Conservation (phyloP, 805 yeast species). For the Candida alai region DNA sequence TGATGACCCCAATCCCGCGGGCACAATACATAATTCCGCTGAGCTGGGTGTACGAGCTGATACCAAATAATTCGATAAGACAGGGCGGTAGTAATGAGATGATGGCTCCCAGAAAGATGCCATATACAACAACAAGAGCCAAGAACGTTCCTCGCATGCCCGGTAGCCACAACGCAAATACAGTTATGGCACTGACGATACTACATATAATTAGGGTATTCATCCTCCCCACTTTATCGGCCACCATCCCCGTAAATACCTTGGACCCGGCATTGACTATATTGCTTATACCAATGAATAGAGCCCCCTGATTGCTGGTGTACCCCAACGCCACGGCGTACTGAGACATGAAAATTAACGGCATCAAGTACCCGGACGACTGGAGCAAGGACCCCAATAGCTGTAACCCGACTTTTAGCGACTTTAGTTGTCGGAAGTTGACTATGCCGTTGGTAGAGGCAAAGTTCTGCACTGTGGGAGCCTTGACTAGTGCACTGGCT, state of each 20-base stretch:
- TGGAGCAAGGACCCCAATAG: slow-evolving; percentile 23
- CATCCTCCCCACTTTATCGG: slow-evolving; percentile 16
- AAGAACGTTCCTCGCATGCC: slow-evolving; percentile 20
- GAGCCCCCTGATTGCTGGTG: slow-evolving; percentile 25
- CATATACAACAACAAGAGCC: slow-evolving; percentile 29
- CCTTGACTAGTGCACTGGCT: slow-evolving; percentile 14
- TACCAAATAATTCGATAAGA: slow-evolving; percentile 29
- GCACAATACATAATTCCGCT: slow-evolving; percentile 30
- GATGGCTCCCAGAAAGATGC: slow-evolving; percentile 33
- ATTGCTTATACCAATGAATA: slow-evolving; percentile 32
- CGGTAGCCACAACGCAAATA: slow-evolving; percentile 19
- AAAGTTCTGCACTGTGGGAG: slow-evolving; percentile 9
- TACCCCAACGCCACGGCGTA: slow-evolving; percentile 29
- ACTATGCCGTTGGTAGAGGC: slow-evolving; percentile 9
- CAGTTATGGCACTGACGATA: slow-evolving; percentile 12
- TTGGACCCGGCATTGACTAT: slow-evolving; percentile 25
- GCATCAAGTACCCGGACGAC: slow-evolving; percentile 32
- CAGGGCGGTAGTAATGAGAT: slow-evolving; percentile 30
- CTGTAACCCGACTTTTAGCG: slow-evolving; percentile 16
- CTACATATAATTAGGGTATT: slow-evolving; percentile 18
- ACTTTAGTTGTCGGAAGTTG: slow-evolving; percentile 15
- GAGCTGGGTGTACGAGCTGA: slow-evolving; percentile 27
- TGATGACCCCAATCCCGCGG: slow-evolving; percentile 29
- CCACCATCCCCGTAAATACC: slow-evolving; percentile 15
- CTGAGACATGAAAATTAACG: slow-evolving; percentile 31